These are phyloP conservation scores for Yueomyces sinensis DNA, from an alignment of 805 yeast species.

Conservation along the genomic window DNA sequence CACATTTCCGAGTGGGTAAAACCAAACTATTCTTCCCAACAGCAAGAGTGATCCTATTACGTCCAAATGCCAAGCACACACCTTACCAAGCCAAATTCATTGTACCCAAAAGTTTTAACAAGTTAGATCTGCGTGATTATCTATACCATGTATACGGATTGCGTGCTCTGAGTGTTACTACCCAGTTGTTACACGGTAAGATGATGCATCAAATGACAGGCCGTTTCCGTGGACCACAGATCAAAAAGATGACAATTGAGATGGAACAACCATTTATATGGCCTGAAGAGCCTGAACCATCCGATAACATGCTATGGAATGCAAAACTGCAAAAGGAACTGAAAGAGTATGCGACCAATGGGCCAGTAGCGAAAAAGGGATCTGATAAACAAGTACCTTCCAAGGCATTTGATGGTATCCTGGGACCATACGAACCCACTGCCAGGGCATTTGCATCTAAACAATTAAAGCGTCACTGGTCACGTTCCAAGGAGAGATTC, in stretches of 20 bases:
- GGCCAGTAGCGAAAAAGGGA: constrained; percentile 31
- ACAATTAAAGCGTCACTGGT: constrained; percentile 23
- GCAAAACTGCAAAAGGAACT: constrained; percentile 31
- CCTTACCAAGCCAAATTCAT: constrained; percentile 95
- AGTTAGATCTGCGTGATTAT: constrained; percentile 88
- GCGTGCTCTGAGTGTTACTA: constrained; percentile 78
- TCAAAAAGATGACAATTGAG: constrained; percentile 93
- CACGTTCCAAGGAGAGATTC: not conserved
- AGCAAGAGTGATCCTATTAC: constrained; percentile 63
- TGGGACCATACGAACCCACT: constrained; percentile 44
- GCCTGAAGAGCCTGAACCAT: constrained; percentile 50
- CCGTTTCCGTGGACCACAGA: constrained; percentile 66
- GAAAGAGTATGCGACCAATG: constrained; percentile 36
- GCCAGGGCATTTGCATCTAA: constrained; percentile 55
- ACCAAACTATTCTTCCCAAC: constrained; percentile 71
- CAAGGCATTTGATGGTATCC: constrained; percentile 57
- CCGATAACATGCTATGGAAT: constrained; percentile 30
- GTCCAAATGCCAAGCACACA: constrained; percentile 92
- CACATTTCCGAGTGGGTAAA: constrained; percentile 78
- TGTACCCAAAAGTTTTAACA: constrained; percentile 89
- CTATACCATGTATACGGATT: constrained; percentile 82
- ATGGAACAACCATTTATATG: constrained; percentile 92
- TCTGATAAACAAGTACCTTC: constrained; percentile 59
- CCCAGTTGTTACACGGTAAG: constrained; percentile 67
- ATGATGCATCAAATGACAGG: constrained; percentile 32